phyloP scores from a whole-genome alignment of 2,329 filamentous ascomycete species.

The Ceratocystis variospora region DNA sequence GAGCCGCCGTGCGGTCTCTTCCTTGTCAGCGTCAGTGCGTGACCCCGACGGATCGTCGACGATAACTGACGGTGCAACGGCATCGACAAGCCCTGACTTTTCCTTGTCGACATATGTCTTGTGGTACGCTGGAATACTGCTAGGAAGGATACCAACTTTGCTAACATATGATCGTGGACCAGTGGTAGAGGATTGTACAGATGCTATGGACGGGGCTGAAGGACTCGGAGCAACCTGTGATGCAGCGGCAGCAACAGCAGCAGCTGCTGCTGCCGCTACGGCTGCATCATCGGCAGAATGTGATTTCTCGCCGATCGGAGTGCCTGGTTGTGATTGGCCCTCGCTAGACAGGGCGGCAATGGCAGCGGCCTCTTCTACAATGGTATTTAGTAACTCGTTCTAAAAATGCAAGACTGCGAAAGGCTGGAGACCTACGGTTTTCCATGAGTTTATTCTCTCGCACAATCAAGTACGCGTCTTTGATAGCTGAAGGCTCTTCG shows the following conservation, averaged over 20 bases:
- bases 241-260: background rate
- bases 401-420: background rate
- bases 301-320: background rate
- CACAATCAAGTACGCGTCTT: constrained; percentile 96
- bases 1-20: constrained; percentile 64
- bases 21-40: constrained; percentile 59
- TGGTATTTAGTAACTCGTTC: constrained; percentile 23
- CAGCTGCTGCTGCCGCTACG: background rate
- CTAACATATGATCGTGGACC: constrained; percentile 50
- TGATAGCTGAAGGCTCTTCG: constrained; percentile 91
- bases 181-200: constrained; percentile 33
- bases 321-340: background rate
- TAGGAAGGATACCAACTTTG: constrained; percentile 83
- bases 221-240: constrained; percentile 27
- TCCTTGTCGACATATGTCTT: constrained; percentile 73
- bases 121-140: constrained; percentile 81
- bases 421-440: constrained; percentile 53
- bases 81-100: constrained; percentile 37
- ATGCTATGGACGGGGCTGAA: constrained; percentile 43
- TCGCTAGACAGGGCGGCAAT: constrained; percentile 21
- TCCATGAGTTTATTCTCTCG: constrained; percentile 97
- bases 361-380: constrained; percentile 27
- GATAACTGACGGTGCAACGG: constrained; percentile 30
- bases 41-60: constrained; percentile 37
- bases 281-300: background rate